Base-by-base conservation (phyloP, 75 land plant species). In the Cupressus sempervirens region DNA sequence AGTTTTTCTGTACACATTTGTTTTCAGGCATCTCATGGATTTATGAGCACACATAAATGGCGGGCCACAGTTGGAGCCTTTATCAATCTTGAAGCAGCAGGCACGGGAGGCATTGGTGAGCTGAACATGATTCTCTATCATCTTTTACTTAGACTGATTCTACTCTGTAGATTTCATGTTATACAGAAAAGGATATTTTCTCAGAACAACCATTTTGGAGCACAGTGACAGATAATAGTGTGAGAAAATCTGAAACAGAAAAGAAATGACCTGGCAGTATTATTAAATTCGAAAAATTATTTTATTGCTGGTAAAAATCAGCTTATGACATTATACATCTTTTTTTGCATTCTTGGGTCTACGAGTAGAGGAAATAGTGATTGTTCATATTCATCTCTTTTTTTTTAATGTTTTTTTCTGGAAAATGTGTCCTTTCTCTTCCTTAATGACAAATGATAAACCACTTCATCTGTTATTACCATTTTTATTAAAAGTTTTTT, bases 21-120 rank as follows among this genome's bases (percentile, higher is more conserved):
- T 62, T 83, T 86, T 76, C 84, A 96, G 96, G 99, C 94, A 65
- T 83, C 95, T 48, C 99, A 97, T 93, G 99, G 99, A 18, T 97
- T 97, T 86, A 91, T 93, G 83, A 94, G 80, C 41, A 89, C 94
- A 40, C 95, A 96, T 84, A 93, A 91, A 87, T 97, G 98, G 98
- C 77, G 87, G 50, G 83, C 90, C 74, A 83, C 96, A 77, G 74
- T 97, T 79, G 99, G 99, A 82, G 99, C 98, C 83, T 93, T 94
- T 84, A 92, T 97, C 67, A 96, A 97, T 87, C 58, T 97, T 35
- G 99, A 97, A 91, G 98, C 96, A 84, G 87, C 95, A 85, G 99
- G 99, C 10, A 90, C 96, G 68, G 95, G 99, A 76, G 99, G 99
- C 16, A 88, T 76, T 81, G 96, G 96, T 94, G 90, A 30, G 88